These are phyloP conservation scores for Exidia glandulosa DNA, from an alignment of 768 basidiomycete species.

Conservation along the genomic window DNA sequence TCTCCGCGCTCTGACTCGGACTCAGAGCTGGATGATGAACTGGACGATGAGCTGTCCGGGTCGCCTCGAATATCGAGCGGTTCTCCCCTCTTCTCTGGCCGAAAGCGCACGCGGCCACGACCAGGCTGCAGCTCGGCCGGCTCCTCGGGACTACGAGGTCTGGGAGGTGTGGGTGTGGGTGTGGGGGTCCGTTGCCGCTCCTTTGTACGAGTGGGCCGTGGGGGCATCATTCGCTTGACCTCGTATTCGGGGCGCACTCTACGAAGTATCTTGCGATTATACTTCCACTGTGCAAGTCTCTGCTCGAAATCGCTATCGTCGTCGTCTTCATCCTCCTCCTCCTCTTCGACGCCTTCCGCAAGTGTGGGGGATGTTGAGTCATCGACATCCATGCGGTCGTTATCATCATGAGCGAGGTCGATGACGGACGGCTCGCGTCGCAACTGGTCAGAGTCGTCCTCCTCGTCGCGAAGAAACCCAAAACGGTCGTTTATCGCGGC, in stretches of 20 bases:
- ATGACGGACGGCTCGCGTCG: no score
- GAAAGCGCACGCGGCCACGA: conserved; percentile 5
- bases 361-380: background rate
- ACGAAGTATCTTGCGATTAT: background rate
- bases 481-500: background rate
- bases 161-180: no score
- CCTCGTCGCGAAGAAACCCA: no score
- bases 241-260: background rate
- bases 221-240: background rate
- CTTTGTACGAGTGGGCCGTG: no score
- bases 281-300: background rate
- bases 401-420: background rate
- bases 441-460: no score
- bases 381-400: background rate
- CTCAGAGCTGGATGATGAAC: conserved; percentile 18
- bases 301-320: conserved; percentile 2
- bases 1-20: background rate
- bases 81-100: conserved; percentile 23
- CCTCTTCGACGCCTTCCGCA: background rate
- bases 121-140: conserved; percentile 6
- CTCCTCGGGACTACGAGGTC: background rate
- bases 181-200: no score
- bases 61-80: conserved; percentile 49
- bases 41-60: conserved; percentile 37
- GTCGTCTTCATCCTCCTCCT: conserved; percentile 2